phyloP scores from a whole-genome alignment of 73 alveolate genomes.

The Paramecium biaurelia region DNA sequence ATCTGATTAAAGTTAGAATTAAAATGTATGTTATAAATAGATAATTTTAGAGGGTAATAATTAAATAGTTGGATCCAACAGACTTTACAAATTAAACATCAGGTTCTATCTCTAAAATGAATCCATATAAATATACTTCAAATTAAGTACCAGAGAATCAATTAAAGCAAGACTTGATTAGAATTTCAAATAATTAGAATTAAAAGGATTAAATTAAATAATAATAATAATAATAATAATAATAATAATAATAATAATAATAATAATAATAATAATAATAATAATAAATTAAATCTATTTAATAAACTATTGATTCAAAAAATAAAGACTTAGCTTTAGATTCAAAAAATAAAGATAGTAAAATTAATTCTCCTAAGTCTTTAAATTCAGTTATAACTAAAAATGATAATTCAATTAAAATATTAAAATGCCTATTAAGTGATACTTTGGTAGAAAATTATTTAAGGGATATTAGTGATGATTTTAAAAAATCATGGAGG shows the following conservation, averaged over 20 bases:
- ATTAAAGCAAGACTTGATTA: background rate
- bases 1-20: background rate
- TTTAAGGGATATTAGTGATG: background rate
- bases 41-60: background rate
- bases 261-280: background rate
- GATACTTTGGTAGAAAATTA: background rate
- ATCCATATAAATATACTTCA: background rate
- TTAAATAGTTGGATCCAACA: background rate
- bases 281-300: background rate
- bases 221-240: background rate
- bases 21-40: background rate
- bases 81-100: background rate
- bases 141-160: background rate
- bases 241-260: no score
- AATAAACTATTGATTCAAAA: background rate
- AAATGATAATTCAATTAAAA: background rate
- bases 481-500: background rate
- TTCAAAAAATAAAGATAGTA: background rate
- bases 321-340: background rate
- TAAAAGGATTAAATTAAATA: background rate
- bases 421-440: background rate
- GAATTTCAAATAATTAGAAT: background rate
- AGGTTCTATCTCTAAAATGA: background rate
- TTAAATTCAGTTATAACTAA: background rate
- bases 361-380: background rate